Evolutionary conservation across 148 eudicot species (phyloP).

Genomic region (Arctostaphylos glauca): DNA sequence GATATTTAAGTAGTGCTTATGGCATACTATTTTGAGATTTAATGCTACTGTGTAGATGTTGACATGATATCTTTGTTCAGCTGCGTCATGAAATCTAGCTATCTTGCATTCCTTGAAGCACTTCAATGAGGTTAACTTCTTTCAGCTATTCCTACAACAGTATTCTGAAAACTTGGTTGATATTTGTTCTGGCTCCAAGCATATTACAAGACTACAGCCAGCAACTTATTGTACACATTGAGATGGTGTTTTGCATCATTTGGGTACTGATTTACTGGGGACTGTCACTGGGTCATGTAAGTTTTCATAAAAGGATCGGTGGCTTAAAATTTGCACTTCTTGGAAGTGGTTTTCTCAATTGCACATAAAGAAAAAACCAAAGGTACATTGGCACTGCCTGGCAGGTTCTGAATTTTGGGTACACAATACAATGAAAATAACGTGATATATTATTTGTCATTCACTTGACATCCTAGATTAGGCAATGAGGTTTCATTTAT

Average conservation of each 20-base stretch:
- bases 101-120: neutral
- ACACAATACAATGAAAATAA: neutral
- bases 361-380: neutral
- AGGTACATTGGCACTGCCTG: neutral
- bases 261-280: neutral
- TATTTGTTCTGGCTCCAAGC: conserved; percentile 2
- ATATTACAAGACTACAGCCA: neutral
- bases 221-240: neutral
- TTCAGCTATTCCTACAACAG: neutral
- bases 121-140: neutral
- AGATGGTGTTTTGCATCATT: neutral
- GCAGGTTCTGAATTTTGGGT: neutral
- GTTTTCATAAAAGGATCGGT: neutral
- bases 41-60: neutral
- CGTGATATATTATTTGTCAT: neutral
- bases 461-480: neutral
- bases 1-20: neutral
- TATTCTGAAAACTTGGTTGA: neutral
- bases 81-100: neutral
- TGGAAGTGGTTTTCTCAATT: neutral
- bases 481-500: neutral
- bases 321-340: neutral
- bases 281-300: neutral
- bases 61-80: neutral
- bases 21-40: neutral